A percentile compares a stretch with the other conserved stretches of the same genome.
Evolutionary conservation across 2,329 filamentous ascomycete genomes (phyloP).

Genomic region (Cladosporium sphaerospermum): DNA sequence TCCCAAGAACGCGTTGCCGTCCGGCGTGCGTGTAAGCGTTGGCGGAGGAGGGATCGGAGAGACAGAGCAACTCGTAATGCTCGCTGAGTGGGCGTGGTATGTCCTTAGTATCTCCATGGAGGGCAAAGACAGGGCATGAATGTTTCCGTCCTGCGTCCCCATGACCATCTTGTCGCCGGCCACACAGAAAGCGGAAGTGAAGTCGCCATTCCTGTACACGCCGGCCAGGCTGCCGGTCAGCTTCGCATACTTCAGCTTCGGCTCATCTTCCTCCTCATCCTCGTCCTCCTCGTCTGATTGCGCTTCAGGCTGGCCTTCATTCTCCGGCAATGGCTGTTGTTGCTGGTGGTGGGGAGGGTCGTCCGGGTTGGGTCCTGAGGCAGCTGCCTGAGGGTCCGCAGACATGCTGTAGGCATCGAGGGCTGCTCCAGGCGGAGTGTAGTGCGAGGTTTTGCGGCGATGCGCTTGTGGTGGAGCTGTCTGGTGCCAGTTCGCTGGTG

Average conservation of each 20-base stretch:
- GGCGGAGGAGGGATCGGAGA: constrained; percentile 71
- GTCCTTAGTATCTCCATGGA: constrained; percentile 73
- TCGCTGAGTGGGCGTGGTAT: constrained; percentile 90
- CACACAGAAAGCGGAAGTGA: constrained; percentile 83
- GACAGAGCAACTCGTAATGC: constrained; percentile 81
- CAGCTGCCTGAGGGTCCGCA: constrained; percentile 25
- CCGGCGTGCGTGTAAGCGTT: constrained; percentile 16
- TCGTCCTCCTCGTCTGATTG: constrained; percentile 36
- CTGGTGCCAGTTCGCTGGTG: not conserved
- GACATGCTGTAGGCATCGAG: constrained; percentile 28
- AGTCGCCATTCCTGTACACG: constrained; percentile 91
- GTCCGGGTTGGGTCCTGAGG: constrained; percentile 11
- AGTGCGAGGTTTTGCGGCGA: not conserved
- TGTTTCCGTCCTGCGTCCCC: constrained; percentile 93
- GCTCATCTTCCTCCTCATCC: constrained; percentile 88
- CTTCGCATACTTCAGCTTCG: constrained; percentile 84
- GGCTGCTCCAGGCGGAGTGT: not conserved
- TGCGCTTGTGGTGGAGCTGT: constrained; percentile 1
- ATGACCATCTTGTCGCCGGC: constrained; percentile 97
- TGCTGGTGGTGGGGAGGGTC: not conserved
- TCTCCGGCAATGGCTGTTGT: not conserved
- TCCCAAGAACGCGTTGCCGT: constrained; percentile 21
- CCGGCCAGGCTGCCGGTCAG: constrained; percentile 72
- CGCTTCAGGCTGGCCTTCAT: not conserved
- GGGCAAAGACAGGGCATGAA: constrained; percentile 81